Evolutionary conservation across 768 basidiomycete species (phyloP).

Genomic region (Kockovaella imperatae): DNA sequence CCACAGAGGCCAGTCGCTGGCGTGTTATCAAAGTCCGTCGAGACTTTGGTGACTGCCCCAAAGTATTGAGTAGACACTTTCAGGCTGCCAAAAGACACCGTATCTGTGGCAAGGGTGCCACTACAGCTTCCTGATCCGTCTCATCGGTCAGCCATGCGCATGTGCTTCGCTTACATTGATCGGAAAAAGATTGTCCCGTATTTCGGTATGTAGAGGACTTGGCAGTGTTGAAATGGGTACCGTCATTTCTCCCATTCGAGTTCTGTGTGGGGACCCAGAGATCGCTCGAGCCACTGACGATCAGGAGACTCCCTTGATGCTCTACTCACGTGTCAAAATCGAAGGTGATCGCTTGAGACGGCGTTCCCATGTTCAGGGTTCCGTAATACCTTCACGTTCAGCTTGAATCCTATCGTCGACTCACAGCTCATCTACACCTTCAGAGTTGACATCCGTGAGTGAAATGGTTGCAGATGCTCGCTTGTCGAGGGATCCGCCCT

Average conservation of each 20-base stretch:
- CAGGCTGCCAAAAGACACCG: slow-evolving; percentile 1
- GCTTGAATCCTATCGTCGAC: not conserved
- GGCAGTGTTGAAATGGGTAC: slow-evolving; percentile 6
- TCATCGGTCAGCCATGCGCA: not conserved
- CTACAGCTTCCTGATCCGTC: slow-evolving; percentile 2
- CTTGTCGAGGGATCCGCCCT: not conserved
- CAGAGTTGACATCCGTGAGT: slow-evolving; percentile 1
- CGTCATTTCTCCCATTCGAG: slow-evolving; percentile 6
- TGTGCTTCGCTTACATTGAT: not conserved
- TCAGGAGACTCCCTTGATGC: not conserved
- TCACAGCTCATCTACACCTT: slow-evolving; percentile 1
- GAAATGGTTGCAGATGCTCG: not conserved
- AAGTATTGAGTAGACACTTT: slow-evolving; percentile 5
- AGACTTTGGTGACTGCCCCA: slow-evolving; percentile 6
- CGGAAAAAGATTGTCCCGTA: not conserved
- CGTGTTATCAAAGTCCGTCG: slow-evolving; percentile 4
- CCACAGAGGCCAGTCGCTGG: slow-evolving; percentile 9
- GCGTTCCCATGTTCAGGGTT: slow-evolving; percentile 3
- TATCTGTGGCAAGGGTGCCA: slow-evolving; percentile 3
- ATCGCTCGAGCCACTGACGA: slow-evolving; percentile 1
- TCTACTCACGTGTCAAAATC: slow-evolving; percentile 7
- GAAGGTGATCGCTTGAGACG: slow-evolving; percentile 1
- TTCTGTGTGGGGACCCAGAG: slow-evolving; percentile 2
- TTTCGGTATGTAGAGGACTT: slow-evolving; percentile 3
- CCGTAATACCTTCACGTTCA: slow-evolving; percentile 3